Base-by-base conservation (phyloP, 2,329 filamentous ascomycete genomes). In the Acrocalymma vagum region DNA sequence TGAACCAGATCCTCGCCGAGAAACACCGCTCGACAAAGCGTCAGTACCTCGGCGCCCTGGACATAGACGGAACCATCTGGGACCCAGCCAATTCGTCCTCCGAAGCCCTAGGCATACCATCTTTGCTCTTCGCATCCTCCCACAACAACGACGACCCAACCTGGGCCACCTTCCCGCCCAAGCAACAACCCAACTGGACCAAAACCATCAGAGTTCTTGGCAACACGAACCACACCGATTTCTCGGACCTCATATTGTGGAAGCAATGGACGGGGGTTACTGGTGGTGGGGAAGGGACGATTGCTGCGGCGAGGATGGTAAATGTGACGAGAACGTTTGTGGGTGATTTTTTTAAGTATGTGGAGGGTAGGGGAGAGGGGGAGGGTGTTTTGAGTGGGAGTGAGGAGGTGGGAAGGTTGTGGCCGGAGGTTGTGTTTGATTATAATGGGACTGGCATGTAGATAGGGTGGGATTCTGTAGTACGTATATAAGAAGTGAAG, bases 201-300 rank as follows among this genome's bases (percentile, higher is more conserved):
- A 52, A 50, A 20, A 38, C 42, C 9, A 26, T 52, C 9, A 29
- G 30, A 3, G 24, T 48, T 4, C 20, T 29, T 7, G 51, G 41
- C 3, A 30, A 38, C 9, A 23, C 38, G 0, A 48, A 49, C 18
- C 51, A 52, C 33, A 42, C 45, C 3, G 51, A 52, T 30, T 55
- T 45, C 37, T 49, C 48, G 0, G 49, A 48, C 37, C 17, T 45
- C n/a, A 43, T 53, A 9, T 36, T 53, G 3, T 18, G 46, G 36
- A 46, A 46, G 29, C 40, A 53, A 18, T 39, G 24, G 8, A 36
- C 38, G n/a, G 41, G 49, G 0, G 24, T 50, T 14, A 18, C 41
- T 3, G 45, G 48, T 9, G 43, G 46, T 18, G 15, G 22, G 21
- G 41, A 24, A 6, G 36, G 34, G 7, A 30, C 38, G 3, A 29